Evolutionary conservation across 1,139 yeast genomes (phyloP), one percentile per base, ranked within the genome.

Genomic region (Kurtzmaniella natalensis): DNA sequence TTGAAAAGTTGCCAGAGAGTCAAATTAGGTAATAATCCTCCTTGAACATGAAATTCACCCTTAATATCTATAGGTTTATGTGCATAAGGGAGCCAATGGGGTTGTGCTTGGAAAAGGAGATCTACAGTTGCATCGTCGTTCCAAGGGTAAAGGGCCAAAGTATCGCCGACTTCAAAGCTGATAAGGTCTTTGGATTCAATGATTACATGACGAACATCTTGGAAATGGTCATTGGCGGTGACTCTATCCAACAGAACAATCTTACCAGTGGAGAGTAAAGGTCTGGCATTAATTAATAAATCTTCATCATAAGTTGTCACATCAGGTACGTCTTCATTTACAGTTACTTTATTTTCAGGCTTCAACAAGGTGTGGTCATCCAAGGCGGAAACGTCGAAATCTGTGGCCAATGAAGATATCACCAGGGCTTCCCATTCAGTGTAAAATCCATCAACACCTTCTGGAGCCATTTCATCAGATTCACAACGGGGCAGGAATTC

Each of bases 391-490:
- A 35, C 6, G 66, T 56, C 78, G 37, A 60, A 64, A 23, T 49
- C 48, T n/a, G 46, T 47, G 11, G 49, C 39, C 31, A 84, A 50
- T 13, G 62, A 57, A n/a, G 57, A 58, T 3, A 78, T 43, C n/a
- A 83, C 57, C 16, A 62, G 55, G 4, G 60, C 55, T 45, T 81
- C 82, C 89, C 94, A 89, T 44, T 81, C 87, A 28, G 76, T 68
- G 53, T 78, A 88, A 43, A 72, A 83, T 0, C 81, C 80, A 47
- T 88, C 96, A 10, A 79, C 62, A 3, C 97, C 95, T 40, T 82
- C 83, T 0, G 87, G 71, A 8, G 82, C 70, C 60, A 77, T 80
- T 44, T 92, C 97, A 55, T 92, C 97, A 13, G 94, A 89, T 48
- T 89, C 97, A 28, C 92, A 85, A 32, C 96, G 64, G 5, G 73